Conservation (phyloP, 805 yeast species). For the Yamadazyma olivae region DNA sequence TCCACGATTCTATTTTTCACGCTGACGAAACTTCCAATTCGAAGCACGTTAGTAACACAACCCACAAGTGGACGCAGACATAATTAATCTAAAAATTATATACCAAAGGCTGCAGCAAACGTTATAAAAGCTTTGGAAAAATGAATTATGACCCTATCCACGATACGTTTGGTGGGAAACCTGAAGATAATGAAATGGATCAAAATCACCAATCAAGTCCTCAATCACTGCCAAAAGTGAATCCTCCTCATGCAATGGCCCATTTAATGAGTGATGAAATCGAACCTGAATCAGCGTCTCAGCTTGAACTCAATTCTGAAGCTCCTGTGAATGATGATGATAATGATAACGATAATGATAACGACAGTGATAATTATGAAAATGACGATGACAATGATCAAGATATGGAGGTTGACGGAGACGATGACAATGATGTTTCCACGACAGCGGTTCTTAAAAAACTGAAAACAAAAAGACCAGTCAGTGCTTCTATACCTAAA, state of each 20-base stretch:
- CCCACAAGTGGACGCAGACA: neutral
- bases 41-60: neutral
- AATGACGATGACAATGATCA: constrained; percentile 8
- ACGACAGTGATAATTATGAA: neutral
- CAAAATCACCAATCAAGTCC: neutral
- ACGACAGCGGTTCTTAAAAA: no score
- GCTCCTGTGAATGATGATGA: constrained; percentile 4
- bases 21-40: no score
- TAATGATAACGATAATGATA: constrained; percentile 2
- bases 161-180: constrained; percentile 30
- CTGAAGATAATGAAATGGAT: neutral
- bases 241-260: neutral
- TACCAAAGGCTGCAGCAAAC: no score
- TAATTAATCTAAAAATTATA: no score
- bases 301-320: no score
- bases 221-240: neutral
- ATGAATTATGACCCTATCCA: constrained; percentile 47
- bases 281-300: neutral
- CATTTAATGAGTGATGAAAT: constrained; percentile 4
- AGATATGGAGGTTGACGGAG: constrained; percentile 11
- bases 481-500: constrained; percentile 18
- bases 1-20: no score
- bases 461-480: constrained; percentile 16
- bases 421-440: constrained; percentile 11
- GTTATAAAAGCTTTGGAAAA: no score